Evolutionary conservation across 805 yeast genomes (phyloP), one percentile per base, ranked within the genome.

Genomic region (Candida montana): DNA sequence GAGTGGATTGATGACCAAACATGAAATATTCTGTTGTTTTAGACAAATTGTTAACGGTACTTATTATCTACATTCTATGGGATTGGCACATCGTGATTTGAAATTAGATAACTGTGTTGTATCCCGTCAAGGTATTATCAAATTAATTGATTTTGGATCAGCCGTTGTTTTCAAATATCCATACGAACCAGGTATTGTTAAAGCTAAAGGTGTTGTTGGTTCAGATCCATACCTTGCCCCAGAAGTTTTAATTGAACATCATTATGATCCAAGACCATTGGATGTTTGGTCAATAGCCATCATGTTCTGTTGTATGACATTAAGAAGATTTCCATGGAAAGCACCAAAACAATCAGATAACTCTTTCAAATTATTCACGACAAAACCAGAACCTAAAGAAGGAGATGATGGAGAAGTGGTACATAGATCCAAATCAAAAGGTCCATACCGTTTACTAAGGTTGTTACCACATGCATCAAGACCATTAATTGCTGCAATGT

Each of bases 191-290:
- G 75, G 71, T 41, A 72, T 78, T 18, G 77, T 83, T 15, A 67
- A 72, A 44, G 89, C 96, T 0, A 72, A 75, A 32, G 98, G 98
- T 13, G 75, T 91, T 18, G 95, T 91, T 11, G 99, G 99, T 13
- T 84, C 95, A 2, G 99, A 91, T 62, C 98, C 99, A 2, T 91
- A 91, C 57, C 66, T 91, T 47, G 93, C 97, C 0, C 98, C 98
- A 0, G 99, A 91, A 61, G 90, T 91, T 33, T 71, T 91, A 42
- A 57, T 65, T 17, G 64, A 65, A 40, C 47, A 62, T 7, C 52
- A 59, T 34, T 91, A 91, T 61, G 96, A 91, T 60, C 93, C 97
- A 16, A 75, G 93, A 39, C 80, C 83, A 6, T 87, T 81, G 2
- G 99, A 91, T 59, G 77, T 90, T 18, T 91, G 99, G 99, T 86